Evolutionary conservation across 257 asterid genomes (phyloP).

Genomic region (Schizonepeta tenuifolia): DNA sequence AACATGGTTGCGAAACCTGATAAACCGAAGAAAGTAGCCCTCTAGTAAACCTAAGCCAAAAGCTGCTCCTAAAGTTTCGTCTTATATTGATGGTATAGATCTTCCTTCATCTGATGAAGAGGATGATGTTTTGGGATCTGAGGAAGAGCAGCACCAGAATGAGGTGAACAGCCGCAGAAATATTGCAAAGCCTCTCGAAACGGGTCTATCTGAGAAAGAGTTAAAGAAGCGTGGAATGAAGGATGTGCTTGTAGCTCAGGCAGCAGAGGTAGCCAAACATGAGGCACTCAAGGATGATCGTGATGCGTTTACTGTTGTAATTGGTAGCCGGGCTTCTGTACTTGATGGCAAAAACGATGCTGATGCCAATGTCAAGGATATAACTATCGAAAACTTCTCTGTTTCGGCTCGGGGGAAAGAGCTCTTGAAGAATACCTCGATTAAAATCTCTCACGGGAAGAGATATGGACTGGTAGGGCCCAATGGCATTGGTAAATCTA

Average conservation of each 20-base stretch:
- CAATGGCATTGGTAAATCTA: constrained; percentile 77
- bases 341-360: constrained; percentile 74
- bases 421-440: constrained; percentile 59
- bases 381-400: constrained; percentile 63
- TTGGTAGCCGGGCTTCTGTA: constrained; percentile 64
- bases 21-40: constrained; percentile 57
- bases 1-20: constrained; percentile 68
- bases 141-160: constrained; percentile 38
- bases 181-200: constrained; percentile 46
- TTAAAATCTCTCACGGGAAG: constrained; percentile 72
- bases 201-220: constrained; percentile 50
- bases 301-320: constrained; percentile 77
- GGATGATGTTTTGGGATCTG: constrained; percentile 47
- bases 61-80: constrained; percentile 48
- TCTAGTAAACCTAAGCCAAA: constrained; percentile 54
- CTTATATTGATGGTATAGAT: constrained; percentile 58
- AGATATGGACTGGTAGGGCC: constrained; percentile 79
- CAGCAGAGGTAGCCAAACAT: constrained; percentile 54
- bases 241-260: constrained; percentile 56
- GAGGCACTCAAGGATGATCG: constrained; percentile 76
- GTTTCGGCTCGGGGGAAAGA: constrained; percentile 77
- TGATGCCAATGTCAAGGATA: constrained; percentile 74
- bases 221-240: constrained; percentile 66
- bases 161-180: constrained; percentile 42
- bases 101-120: constrained; percentile 78